Conservation (phyloP, 2,329 filamentous ascomycete species). For the Cytospora piceae region DNA sequence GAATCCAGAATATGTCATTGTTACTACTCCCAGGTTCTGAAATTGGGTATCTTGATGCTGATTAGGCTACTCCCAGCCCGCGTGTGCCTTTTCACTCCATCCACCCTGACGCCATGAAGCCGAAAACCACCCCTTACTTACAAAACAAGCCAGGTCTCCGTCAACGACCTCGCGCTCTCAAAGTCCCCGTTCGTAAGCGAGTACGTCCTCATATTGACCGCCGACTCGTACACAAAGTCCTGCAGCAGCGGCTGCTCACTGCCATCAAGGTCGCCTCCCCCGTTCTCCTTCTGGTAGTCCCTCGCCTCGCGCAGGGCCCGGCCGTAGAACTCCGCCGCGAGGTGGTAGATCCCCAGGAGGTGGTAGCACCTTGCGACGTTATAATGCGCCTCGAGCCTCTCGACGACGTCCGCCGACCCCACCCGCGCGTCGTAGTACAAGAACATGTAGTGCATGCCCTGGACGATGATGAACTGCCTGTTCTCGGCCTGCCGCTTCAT, state of each 20-base stretch:
- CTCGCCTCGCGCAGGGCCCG: constrained; percentile 48
- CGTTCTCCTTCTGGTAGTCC: constrained; percentile 5
- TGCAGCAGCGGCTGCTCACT: constrained; percentile 44
- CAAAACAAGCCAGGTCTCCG: constrained; percentile 61
- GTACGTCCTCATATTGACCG: constrained; percentile 73
- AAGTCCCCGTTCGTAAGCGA: constrained; percentile 68
- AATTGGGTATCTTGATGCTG: background rate
- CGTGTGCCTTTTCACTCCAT: background rate
- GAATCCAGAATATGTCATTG: background rate
- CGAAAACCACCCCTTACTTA: constrained; percentile 33
- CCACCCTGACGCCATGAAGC: background rate
- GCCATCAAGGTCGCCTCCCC: constrained; percentile 14
- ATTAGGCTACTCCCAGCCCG: background rate
- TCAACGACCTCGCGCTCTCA: constrained; percentile 61
- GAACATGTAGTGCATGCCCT: constrained; percentile 81
- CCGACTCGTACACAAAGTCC: constrained; percentile 70
- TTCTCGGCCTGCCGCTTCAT: constrained; percentile 91
- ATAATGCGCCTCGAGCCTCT: constrained; percentile 77
- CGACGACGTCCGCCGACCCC: constrained; percentile 38
- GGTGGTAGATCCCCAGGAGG: constrained; percentile 70
- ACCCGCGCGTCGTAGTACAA: constrained; percentile 69
- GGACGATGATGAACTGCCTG: constrained; percentile 82
- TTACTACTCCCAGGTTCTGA: background rate
- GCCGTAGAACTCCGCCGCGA: constrained; percentile 74
- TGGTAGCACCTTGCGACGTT: constrained; percentile 80